Conservation (phyloP, 129 eudicot species). For the Calendula officinalis region DNA sequence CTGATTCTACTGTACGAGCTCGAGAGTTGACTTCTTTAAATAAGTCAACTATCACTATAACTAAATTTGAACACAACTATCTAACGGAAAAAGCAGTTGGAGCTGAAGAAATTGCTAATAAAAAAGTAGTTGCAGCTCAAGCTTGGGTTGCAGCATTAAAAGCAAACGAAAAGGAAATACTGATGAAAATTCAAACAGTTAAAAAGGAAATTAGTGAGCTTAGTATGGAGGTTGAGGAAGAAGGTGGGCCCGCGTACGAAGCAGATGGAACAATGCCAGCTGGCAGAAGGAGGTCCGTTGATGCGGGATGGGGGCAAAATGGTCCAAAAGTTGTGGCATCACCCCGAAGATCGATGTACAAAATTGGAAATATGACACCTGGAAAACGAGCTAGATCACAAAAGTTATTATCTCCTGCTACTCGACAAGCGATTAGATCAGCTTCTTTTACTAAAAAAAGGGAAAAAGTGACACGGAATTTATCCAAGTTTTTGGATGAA, state of each 20-base stretch:
- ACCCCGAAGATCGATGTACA: constrained; percentile 38
- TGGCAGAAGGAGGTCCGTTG: constrained; percentile 26
- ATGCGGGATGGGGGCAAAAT: constrained; percentile 27
- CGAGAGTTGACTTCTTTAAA: constrained; percentile 51
- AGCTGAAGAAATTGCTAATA: constrained; percentile 71
- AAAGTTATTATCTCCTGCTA: constrained; percentile 47
- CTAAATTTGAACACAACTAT: constrained; percentile 73
- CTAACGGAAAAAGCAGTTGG: constrained; percentile 59
- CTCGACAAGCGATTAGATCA: constrained; percentile 43
- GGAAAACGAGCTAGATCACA: constrained; percentile 44
- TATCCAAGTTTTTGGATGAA: constrained; percentile 54
- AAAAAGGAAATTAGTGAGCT: constrained; percentile 41
- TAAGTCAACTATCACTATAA: constrained; percentile 56
- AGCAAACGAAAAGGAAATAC: constrained; percentile 67
- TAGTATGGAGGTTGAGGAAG: constrained; percentile 32
- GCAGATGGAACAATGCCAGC: constrained; percentile 22
- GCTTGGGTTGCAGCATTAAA: constrained; percentile 84
- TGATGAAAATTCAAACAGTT: constrained; percentile 41
- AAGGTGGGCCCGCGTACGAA: background rate
- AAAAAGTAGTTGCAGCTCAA: constrained; percentile 81
- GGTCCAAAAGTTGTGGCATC: constrained; percentile 17
- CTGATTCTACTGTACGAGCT: constrained; percentile 48
- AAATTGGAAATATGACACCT: constrained; percentile 42
- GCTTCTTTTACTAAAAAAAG: constrained; percentile 54
- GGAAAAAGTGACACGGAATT: constrained; percentile 47